Evolutionary conservation across 1,284 basidiomycete species (phyloP).

Genomic region (Tetrapyrgos nigripes): DNA sequence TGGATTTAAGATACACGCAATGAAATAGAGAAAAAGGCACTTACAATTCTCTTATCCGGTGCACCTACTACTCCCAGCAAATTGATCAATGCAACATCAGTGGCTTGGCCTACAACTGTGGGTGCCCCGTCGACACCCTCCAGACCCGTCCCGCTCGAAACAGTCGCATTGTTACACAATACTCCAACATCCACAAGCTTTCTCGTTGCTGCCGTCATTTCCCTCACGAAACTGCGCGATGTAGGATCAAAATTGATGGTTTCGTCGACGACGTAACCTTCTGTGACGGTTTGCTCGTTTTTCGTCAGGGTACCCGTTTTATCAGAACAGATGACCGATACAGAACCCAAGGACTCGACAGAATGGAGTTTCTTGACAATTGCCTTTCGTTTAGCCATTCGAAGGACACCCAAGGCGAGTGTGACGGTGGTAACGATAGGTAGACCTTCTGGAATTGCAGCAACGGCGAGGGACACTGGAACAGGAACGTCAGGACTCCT

Average conservation of each 20-base stretch:
- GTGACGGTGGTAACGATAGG: conserved; percentile 99
- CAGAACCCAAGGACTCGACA: conserved; percentile 93
- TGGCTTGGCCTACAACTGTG: conserved; percentile 81
- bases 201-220: conserved; percentile 59
- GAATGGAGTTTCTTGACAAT: conserved; percentile 98
- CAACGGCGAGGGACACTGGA: conserved; percentile 93
- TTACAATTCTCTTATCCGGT: conserved; percentile 73
- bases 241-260: conserved; percentile 69
- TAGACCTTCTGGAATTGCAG: conserved; percentile 96
- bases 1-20: not conserved
- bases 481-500: conserved; percentile 5
- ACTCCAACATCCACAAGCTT: conserved; percentile 73
- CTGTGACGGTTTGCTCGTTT: conserved; percentile 95
- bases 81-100: conserved; percentile 92
- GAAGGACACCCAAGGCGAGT: conserved; percentile 90
- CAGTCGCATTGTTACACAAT: conserved; percentile 76
- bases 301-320: conserved; percentile 98
- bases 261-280: conserved; percentile 89
- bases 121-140: conserved; percentile 64
- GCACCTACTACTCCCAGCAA: conserved; percentile 77
- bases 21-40: conserved; percentile 27
- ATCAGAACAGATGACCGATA: conserved; percentile 96
- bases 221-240: conserved; percentile 22
- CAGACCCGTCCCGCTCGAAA: conserved; percentile 51
- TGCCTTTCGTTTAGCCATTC: conserved; percentile 94